Evolutionary conservation across 148 eudicot genomes (phyloP), one percentile per base, ranked within the genome.

Genomic region (Camellia sinensis): DNA sequence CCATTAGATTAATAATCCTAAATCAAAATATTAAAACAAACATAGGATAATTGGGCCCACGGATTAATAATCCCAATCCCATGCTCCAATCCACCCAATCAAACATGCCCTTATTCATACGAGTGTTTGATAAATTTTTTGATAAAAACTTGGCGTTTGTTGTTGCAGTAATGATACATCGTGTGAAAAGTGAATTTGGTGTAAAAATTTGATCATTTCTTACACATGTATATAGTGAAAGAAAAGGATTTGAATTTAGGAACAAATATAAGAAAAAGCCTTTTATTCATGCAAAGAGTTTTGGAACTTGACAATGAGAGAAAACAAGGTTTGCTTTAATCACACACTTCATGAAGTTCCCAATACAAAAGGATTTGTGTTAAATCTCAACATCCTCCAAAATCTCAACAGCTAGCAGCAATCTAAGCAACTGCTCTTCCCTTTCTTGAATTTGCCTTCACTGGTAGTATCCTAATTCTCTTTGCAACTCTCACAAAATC

Each of bases 401-500:
- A 54, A 73, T 73, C 76, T 54, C 45, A 59, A 54, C 46, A 41
- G 19, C 65, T 21, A 41, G 19, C 65, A 40, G 7, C 64, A 74
- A 57, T 9, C 50, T 75, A 75, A 59, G 40, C 67, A 37, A 72
- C 80, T 56, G 62, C 79, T 73, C 61, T 83, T 73, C 82, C 87
- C 82, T 87, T 94, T 77, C 85, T 92, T 78, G 90, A 74, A 78
- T 82, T 90, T 60, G 84, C 85, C 87, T 94, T 94, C 59, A 78
- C 88, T 1, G 98, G 97, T 67, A 94, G 59, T 78, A 94, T 88
- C 77, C 98, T 89, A 77, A 92, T 90, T 87, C 98, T 90, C 83
- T 87, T 94, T 2, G 98, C 94, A 74, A 94, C 94, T 83, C 93
- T 84, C 41, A 92, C 94, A 80, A 94, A 94, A 88, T 93, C 94